These are phyloP conservation scores for Oenanthe sinensis DNA, from an alignment of 129 eudicot species.

Conservation along the genomic window DNA sequence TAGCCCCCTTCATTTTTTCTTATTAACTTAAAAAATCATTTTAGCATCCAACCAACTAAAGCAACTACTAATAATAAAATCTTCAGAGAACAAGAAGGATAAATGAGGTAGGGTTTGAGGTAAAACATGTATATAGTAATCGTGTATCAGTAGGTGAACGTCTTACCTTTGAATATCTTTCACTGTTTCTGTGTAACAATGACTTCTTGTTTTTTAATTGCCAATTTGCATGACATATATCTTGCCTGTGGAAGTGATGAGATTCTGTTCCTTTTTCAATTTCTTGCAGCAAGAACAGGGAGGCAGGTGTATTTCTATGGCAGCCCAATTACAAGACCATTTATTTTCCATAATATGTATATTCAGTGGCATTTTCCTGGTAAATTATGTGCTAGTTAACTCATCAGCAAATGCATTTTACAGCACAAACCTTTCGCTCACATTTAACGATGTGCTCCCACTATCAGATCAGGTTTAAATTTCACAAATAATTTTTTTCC, in stretches of 20 bases:
- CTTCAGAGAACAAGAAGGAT: not conserved
- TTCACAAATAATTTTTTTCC: not conserved
- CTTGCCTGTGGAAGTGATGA: not conserved
- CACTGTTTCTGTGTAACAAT: not conserved
- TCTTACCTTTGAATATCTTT: not conserved
- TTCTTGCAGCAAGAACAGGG: conserved; percentile 55
- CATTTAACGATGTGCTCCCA: conserved; percentile 74
- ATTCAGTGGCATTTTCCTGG: conserved; percentile 76
- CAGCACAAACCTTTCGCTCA: conserved; percentile 46
- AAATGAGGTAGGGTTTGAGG: not conserved
- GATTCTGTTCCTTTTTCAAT: not conserved
- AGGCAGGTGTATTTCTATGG: conserved; percentile 35
- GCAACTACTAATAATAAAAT: not conserved
- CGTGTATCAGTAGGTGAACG: not conserved
- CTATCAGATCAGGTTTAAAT: conserved; percentile 70
- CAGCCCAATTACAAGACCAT: conserved; percentile 52
- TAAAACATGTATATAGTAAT: not conserved
- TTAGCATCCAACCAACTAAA: not conserved
- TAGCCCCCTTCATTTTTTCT: not conserved
- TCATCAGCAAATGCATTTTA: conserved; percentile 76
- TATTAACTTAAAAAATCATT: not conserved
- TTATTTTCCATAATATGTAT: conserved; percentile 49
- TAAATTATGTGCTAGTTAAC: conserved; percentile 65
- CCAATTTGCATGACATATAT: not conserved
- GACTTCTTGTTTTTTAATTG: not conserved